Evolutionary conservation across 495 filamentous ascomycete genomes (phyloP).

Genomic region (Bombardia bombarda): DNA sequence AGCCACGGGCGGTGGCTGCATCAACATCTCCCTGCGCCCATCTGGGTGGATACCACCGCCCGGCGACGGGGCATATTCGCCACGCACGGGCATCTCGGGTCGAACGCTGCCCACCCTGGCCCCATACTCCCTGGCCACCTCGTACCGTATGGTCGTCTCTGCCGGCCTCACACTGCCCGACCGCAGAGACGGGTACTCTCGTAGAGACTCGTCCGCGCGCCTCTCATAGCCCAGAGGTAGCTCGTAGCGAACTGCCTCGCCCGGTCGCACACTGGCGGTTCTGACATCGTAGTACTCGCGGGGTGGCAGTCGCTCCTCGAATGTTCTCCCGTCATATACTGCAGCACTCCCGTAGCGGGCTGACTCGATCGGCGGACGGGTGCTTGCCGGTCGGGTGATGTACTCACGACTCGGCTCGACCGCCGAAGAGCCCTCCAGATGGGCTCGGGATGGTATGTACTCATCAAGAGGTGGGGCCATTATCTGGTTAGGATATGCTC

Average conservation of each 20-base stretch:
- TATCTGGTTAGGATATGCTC: conserved; percentile 38
- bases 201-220: conserved; percentile 33
- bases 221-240: conserved; percentile 30
- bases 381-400: conserved; percentile 38
- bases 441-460: conserved; percentile 30
- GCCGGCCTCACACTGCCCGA: conserved; percentile 21
- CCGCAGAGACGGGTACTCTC: conserved; percentile 19
- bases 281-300: conserved; percentile 41
- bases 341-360: conserved; percentile 41
- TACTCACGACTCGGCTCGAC: conserved; percentile 43
- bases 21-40: conserved; percentile 28
- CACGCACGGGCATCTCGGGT: conserved; percentile 32
- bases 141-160: conserved; percentile 12
- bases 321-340: conserved; percentile 14
- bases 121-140: conserved; percentile 14
- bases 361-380: conserved; percentile 15
- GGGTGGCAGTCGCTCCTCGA: conserved; percentile 34
- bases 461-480: conserved; percentile 33
- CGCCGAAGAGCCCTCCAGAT: conserved; percentile 20
- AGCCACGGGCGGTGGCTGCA: conserved; percentile 14
- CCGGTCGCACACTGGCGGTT: conserved; percentile 49
- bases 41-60: conserved; percentile 26
- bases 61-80: conserved; percentile 29
- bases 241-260: conserved; percentile 47
- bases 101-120: conserved; percentile 27